Percentiles rank a stretch among this genome's conserved stretches.
Evolutionary conservation across 2,329 filamentous ascomycete species (phyloP).

Genomic region (Colletotrichum tanaceti): DNA sequence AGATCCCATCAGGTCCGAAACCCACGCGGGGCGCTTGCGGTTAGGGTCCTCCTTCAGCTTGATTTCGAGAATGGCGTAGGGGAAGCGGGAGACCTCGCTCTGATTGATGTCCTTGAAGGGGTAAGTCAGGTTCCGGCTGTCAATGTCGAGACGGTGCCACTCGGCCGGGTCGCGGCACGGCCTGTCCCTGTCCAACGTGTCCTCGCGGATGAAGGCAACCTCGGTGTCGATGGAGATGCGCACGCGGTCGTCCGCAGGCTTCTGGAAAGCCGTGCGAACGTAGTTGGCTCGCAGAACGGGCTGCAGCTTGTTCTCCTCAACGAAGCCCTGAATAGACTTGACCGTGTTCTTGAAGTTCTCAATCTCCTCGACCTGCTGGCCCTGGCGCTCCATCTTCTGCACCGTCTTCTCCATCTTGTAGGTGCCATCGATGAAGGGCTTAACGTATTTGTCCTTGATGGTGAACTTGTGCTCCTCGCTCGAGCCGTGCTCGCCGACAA

Average conservation of each 20-base stretch:
- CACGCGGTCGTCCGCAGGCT: slow-evolving; percentile 89
- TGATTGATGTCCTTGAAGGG: slow-evolving; percentile 90
- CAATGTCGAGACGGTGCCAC: slow-evolving; percentile 94
- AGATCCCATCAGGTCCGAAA: slow-evolving; percentile 90
- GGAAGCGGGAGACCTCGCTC: slow-evolving; percentile 91
- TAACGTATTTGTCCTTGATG: slow-evolving; percentile 95
- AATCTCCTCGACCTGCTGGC: slow-evolving; percentile 73
- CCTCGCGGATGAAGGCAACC: slow-evolving; percentile 85
- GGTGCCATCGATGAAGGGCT: slow-evolving; percentile 85
- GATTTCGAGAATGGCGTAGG: slow-evolving; percentile 91
- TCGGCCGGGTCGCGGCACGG: slow-evolving; percentile 88
- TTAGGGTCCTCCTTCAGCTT: slow-evolving; percentile 78
- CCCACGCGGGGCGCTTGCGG: slow-evolving; percentile 83
- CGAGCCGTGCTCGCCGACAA: slow-evolving; percentile 77
- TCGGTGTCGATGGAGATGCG: slow-evolving; percentile 94
- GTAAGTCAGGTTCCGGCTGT: slow-evolving; percentile 82
- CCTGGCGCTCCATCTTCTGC: slow-evolving; percentile 85
- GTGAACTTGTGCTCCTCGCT: slow-evolving; percentile 84
- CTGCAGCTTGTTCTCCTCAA: slow-evolving; percentile 80
- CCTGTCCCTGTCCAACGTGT: slow-evolving; percentile 81
- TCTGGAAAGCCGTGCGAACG: slow-evolving; percentile 94
- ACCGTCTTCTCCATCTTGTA: slow-evolving; percentile 94
- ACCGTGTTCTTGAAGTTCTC: slow-evolving; percentile 78
- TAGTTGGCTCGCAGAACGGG: slow-evolving; percentile 94
- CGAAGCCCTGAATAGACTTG: slow-evolving; percentile 81